Percentiles rank a stretch among this genome's conserved stretches.
phyloP scores from a whole-genome alignment of 1,139 yeast species.

The Sugiyamaella novakii region DNA sequence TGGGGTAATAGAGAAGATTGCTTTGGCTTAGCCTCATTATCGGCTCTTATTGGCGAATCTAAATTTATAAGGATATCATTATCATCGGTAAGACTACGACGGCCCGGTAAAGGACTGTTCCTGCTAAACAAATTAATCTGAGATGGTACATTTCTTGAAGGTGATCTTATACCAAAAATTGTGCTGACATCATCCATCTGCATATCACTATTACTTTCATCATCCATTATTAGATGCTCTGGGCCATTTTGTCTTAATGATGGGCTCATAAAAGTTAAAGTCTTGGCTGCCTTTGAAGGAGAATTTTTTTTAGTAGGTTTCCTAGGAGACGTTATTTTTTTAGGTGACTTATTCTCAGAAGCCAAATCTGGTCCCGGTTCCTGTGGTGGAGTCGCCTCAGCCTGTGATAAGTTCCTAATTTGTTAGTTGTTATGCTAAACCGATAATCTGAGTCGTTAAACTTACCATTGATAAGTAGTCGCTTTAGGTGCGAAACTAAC shows the following conservation, averaged over 20 bases:
- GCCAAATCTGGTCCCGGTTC: constrained; percentile 18
- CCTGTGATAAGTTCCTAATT: constrained; percentile 21
- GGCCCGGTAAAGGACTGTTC: constrained; percentile 5
- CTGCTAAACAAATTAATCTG: constrained; percentile 1
- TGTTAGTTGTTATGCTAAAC: too few species aligned
- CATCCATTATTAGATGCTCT: constrained; percentile 7
- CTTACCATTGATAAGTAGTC: constrained; percentile 43
- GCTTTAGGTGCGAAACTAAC: constrained; percentile 57
- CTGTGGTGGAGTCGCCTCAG: constrained; percentile 19
- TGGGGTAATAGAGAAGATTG: neutral
- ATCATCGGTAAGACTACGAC: neutral
- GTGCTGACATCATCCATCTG: constrained; percentile 26
- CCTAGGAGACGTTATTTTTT: neutral
- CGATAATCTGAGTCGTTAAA: too few species aligned
- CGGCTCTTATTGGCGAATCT: constrained; percentile 24
- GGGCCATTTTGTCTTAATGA: neutral
- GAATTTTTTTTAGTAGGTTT: neutral
- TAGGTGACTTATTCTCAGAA: constrained; percentile 7
- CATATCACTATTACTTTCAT: constrained; percentile 26
- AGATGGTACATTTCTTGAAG: constrained; percentile 10
- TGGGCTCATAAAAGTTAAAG: neutral
- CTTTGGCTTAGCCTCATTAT: neutral
- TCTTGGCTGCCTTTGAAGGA: neutral
- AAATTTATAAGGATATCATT: constrained; percentile 28
- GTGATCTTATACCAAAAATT: constrained; percentile 25